Conservation (phyloP, 1,139 yeast genomes). For the Lodderomyces elongisporus region DNA sequence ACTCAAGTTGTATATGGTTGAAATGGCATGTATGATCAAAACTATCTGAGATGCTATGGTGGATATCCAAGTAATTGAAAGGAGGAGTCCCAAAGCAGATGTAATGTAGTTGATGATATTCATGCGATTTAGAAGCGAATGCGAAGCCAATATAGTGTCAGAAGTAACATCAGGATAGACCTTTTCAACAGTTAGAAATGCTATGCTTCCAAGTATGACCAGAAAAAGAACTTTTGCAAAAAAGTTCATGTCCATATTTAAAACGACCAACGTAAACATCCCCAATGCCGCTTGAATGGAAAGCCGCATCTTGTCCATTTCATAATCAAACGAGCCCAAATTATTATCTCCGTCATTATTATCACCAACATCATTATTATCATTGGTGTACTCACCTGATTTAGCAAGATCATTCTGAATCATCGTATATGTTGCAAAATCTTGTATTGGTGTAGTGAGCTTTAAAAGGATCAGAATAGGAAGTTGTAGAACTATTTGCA, state of each 20-base stretch:
- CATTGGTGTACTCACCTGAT: no score
- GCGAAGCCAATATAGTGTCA: no score
- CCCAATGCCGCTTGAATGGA: background rate
- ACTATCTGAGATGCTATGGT: conserved; percentile 75
- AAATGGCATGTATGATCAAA: conserved; percentile 57
- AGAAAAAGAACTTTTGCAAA: background rate
- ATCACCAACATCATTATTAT: no score
- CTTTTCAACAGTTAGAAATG: background rate
- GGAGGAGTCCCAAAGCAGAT: conserved; percentile 57
- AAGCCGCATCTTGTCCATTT: background rate
- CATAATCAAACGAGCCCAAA: background rate
- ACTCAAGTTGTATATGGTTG: conserved; percentile 57
- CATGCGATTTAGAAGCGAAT: conserved; percentile 1
- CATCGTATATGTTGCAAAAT: background rate
- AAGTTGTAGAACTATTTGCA: background rate
- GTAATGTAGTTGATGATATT: conserved; percentile 25
- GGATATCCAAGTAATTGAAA: conserved; percentile 71
- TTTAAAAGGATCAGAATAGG: conserved; percentile 2
- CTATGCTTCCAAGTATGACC: background rate
- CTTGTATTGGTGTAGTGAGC: background rate
- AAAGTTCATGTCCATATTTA: no score
- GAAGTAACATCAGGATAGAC: background rate
- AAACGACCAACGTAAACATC: background rate
- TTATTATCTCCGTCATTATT: background rate
- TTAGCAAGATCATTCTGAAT: background rate